Base-by-base conservation (phyloP, 768 basidiomycete species). In the Suillus lakei region DNA sequence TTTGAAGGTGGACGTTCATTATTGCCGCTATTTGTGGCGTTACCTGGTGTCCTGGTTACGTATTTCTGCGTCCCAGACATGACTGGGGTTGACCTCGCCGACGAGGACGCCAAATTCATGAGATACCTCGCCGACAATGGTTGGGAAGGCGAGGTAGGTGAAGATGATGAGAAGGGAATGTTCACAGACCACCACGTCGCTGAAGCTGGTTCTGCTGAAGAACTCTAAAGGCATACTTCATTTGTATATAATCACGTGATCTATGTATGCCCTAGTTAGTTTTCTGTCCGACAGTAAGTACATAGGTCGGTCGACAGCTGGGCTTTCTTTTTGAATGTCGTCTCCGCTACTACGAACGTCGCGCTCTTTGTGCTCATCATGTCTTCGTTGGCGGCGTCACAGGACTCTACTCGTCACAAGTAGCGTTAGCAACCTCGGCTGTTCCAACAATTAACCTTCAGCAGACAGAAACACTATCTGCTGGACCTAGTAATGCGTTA, bases 11-110 rank as follows among this genome's bases (percentile, higher is more conserved):
- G 87, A 89, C 86, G 5, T 89, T 89, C 67, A 89, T 89, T 68
- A 83, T 89, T 69, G 85, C 84, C 64, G 90, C 89, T n/a, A 86
- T 88, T 64, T 89, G 87, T 67, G 89, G 90, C 38, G 78, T 87
- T 39, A 75, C 79, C 10, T n/a, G 90, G 90, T 26, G 85, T 91
- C 61, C 58, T 89, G 26, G 81, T 90, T 62, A 88, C 90, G 4
- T 91, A 86, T 70, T 86, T 90, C 75, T 89, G 87, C 73, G 83
- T 90, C 3, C 87, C 88, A 34, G 87, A 89, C 70, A 86, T 86
- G 84, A 89, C 88, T 26, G 86, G 87, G 1, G 79, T 85, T 4
- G 90, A 91, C 72, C 82, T 91, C 12, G 85, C 83, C 4, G 87
- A 88, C 10, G 90, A 90, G 71, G 90, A 91, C 70, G 80, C 76